Base-by-base conservation (phyloP, 768 basidiomycete genomes). In the Leucocoprinus leucothites region DNA sequence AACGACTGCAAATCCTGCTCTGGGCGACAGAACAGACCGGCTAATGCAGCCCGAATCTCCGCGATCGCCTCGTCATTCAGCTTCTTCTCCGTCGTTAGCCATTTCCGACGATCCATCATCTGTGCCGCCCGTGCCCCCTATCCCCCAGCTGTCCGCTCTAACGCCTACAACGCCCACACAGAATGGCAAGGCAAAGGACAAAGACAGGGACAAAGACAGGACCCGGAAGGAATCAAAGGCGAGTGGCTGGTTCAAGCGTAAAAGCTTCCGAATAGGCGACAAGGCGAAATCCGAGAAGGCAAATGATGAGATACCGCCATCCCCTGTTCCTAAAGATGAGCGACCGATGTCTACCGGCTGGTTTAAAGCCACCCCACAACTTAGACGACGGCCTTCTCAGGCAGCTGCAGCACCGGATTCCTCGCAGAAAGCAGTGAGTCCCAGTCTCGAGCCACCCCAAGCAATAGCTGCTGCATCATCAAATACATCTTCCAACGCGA, bases 241-340 rank as follows among this genome's bases (percentile, higher is more conserved):
- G 14, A 72, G 73, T 35, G 58, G 63, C 3, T 85, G 83, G 82
- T 82, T 82, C 60, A 80, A 78, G 64, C 74, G 81, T 49, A 83
- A 78, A 66, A 82, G 78, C 60, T 64, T 80, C 56, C 69, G 70
- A 48, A 35, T 71, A 26, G 65, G 64, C 13, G 70, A 78, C 21
- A 74, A 74, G 41, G 42, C 54, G 16, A 57, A 57, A 44, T 34
- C 48, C 48, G 60, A 63, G 13, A 56, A 47, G 55, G 45, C 21
- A 28, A 45, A 58, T 40, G 43, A 58, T 21, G 47, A 64, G 8
- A 43, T 57, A 26, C 60, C 64, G 7, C 62, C 66, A 14, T 59
- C 66, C 2, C 65, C 67, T n/a, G 38, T 47, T 59, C 28, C 52
- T 3, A 57, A 57, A 26, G 57, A 56, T 28, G 65, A 65, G 9